Evolutionary conservation across 2,329 filamentous ascomycete genomes (phyloP).

Genomic region (Akanthomyces lecanii): DNA sequence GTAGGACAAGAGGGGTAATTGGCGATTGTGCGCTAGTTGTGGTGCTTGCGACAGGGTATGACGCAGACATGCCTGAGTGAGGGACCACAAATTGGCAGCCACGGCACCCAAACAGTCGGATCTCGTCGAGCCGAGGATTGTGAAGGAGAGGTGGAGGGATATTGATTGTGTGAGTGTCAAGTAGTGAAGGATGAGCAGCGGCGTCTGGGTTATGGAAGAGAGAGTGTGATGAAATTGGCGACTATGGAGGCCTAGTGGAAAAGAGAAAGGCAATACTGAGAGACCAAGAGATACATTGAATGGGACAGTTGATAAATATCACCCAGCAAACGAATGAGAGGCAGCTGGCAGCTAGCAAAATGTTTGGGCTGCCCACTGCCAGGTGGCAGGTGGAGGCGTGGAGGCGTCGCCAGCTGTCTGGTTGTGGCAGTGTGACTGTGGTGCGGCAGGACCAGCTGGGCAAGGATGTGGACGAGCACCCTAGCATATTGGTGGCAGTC

Average conservation of each 20-base stretch:
- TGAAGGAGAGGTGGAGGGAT: neutral
- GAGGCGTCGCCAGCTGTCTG: constrained; percentile 5
- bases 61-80: neutral
- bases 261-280: neutral
- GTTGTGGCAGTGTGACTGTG: constrained; percentile 13
- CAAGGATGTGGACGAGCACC: neutral
- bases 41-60: neutral
- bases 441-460: constrained; percentile 7
- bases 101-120: neutral
- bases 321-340: neutral
- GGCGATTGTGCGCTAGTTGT: neutral
- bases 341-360: neutral
- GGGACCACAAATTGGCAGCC: neutral
- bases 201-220: neutral
- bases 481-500: too few species aligned
- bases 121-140: neutral
- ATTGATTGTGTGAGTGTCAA: neutral
- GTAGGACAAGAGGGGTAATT: too few species aligned
- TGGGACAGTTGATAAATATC: neutral
- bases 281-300: neutral
- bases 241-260: neutral
- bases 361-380: neutral
- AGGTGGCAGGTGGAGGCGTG: neutral
- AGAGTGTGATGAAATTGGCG: neutral
- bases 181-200: neutral